Conservation (phyloP, 2,329 filamentous ascomycete species). For the Harringtonia aguacate region DNA sequence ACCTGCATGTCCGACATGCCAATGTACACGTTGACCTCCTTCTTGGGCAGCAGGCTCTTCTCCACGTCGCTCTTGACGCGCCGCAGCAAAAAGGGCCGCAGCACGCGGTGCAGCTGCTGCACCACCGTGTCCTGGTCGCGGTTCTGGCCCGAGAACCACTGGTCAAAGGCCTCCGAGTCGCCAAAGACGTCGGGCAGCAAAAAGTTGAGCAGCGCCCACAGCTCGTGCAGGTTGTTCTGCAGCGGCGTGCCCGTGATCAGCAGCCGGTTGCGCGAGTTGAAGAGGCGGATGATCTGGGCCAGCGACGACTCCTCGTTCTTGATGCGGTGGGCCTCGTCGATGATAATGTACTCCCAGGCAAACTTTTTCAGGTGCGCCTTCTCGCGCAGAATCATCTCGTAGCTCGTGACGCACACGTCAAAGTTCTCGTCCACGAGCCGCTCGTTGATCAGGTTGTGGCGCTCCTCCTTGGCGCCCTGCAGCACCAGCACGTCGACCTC, state of each 20-base stretch:
- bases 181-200: constrained; percentile 96
- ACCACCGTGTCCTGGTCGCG: constrained; percentile 92
- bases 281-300: constrained; percentile 90
- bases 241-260: constrained; percentile 94
- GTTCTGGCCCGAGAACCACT: constrained; percentile 91
- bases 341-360: constrained; percentile 99
- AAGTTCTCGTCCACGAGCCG: constrained; percentile 91
- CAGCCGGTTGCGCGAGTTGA: constrained; percentile 89
- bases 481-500: constrained; percentile 91
- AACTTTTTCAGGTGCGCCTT: constrained; percentile 95
- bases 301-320: constrained; percentile 98
- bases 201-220: constrained; percentile 97
- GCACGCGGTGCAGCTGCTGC: constrained; percentile 84
- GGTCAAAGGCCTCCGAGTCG: constrained; percentile 90
- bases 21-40: constrained; percentile 92
- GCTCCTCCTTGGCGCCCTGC: constrained; percentile 91
- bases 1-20: constrained; percentile 99
- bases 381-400: constrained; percentile 96
- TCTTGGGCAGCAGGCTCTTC: constrained; percentile 94
- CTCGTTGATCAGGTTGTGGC: constrained; percentile 77
- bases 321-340: constrained; percentile 95
- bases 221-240: constrained; percentile 95
- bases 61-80: constrained; percentile 97
- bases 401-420: constrained; percentile 95
- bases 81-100: constrained; percentile 86